A percentile compares a stretch with the other conserved stretches of the same genome.
Evolutionary conservation across 805 yeast genomes (phyloP).

Genomic region (Ascoidea rubescens): DNA sequence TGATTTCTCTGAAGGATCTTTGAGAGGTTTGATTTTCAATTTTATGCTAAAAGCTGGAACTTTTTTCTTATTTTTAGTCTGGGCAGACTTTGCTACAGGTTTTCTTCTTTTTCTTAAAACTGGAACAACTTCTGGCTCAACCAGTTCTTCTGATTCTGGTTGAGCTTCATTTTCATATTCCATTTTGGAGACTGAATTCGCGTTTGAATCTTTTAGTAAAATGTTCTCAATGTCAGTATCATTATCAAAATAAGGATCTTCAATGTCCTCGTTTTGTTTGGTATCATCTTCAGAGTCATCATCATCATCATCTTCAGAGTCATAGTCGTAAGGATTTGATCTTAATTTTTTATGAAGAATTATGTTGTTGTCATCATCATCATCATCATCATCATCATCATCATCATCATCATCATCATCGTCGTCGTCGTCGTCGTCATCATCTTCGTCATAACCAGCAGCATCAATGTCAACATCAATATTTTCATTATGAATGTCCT

Average conservation of each 20-base stretch:
- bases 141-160: too few species aligned
- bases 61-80: neutral
- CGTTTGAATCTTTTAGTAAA: neutral
- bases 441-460: neutral
- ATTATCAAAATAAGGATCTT: neutral
- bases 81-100: neutral
- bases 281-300: conserved; percentile 2
- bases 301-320: too few species aligned
- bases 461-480: conserved; percentile 8
- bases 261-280: conserved; percentile 1
- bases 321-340: neutral
- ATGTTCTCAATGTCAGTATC: neutral
- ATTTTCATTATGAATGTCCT: conserved; percentile 2
- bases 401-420: too few species aligned
- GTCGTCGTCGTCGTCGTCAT: conserved; percentile 2
- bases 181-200: neutral
- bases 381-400: too few species aligned
- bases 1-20: neutral
- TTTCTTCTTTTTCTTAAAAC: neutral
- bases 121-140: neutral
- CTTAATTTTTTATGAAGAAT: too few species aligned
- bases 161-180: neutral
- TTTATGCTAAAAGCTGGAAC: neutral
- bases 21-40: conserved; percentile 1
- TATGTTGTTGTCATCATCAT: too few species aligned